These are phyloP conservation scores for Aphanomyces stellatus DNA, from an alignment of 352 stramenopile genomes.

Conservation along the genomic window DNA sequence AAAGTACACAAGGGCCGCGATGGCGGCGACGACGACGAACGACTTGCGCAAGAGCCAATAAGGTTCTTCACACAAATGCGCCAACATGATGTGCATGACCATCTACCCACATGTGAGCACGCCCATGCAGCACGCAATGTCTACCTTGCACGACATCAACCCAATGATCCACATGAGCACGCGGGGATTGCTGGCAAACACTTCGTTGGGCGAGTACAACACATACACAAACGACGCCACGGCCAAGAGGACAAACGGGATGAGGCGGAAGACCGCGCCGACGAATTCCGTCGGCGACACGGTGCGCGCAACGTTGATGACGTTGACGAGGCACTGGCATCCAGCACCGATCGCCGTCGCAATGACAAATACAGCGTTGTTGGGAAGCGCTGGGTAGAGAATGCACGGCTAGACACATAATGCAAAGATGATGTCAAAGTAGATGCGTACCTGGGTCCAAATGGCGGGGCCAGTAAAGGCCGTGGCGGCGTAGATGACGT, in stretches of 20 bases:
- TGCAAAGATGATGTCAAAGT: slow-evolving; percentile 18
- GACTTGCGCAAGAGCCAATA: slow-evolving; percentile 82
- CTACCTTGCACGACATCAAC: slow-evolving; percentile 76
- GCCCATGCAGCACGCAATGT: not conserved
- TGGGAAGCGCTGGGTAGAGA: slow-evolving; percentile 46
- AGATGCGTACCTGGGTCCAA: slow-evolving; percentile 50
- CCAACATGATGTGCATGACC: slow-evolving; percentile 87
- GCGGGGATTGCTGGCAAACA: slow-evolving; percentile 71
- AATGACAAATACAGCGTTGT: slow-evolving; percentile 74
- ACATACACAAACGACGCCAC: slow-evolving; percentile 64
- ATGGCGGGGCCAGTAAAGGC: slow-evolving; percentile 48
- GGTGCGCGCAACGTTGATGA: slow-evolving; percentile 55
- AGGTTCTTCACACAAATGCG: slow-evolving; percentile 79
- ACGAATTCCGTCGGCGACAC: slow-evolving; percentile 46
- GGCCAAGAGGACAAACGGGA: slow-evolving; percentile 58
- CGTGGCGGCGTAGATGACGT: slow-evolving; percentile 65
- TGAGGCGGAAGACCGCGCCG: slow-evolving; percentile 50
- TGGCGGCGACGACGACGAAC: slow-evolving; percentile 50
- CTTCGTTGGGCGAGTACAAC: slow-evolving; percentile 68
- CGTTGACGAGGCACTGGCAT: slow-evolving; percentile 64
- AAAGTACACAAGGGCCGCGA: slow-evolving; percentile 54
- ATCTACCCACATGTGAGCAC: slow-evolving; percentile 33
- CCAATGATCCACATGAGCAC: slow-evolving; percentile 81
- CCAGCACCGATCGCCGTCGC: slow-evolving; percentile 54
- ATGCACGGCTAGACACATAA: not conserved